Evolutionary conservation across 148 eudicot species (phyloP).

Genomic region (Cornus suecica): DNA sequence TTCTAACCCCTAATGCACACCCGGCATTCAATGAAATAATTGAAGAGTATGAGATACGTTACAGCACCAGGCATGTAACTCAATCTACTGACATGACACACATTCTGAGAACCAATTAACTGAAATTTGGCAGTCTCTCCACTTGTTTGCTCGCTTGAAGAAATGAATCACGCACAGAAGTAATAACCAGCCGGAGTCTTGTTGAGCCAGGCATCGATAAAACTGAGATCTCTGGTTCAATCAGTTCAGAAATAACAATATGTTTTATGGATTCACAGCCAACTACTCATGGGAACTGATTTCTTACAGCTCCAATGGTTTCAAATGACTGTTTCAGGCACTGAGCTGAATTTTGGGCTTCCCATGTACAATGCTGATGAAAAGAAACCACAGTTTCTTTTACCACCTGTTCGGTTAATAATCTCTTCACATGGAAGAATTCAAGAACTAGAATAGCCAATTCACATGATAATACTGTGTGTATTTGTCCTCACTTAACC

Average conservation of each 20-base stretch:
- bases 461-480: neutral
- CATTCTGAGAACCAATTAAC: neutral
- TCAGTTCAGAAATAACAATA: neutral
- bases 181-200: neutral
- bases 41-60: neutral
- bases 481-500: conserved; percentile 38
- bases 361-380: neutral
- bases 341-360: neutral
- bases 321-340: neutral
- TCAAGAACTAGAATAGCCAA: neutral
- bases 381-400: neutral
- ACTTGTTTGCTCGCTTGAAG: neutral
- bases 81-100: neutral
- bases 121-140: neutral
- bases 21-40: neutral
- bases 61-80: neutral
- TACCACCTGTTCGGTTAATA: neutral
- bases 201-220: conserved; percentile 2
- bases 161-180: neutral
- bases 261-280: neutral
- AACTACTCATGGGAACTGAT: neutral
- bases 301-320: conserved; percentile 2
- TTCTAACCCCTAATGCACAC: neutral
- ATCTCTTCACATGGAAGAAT: neutral
- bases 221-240: conserved; percentile 4